Conservation (phyloP, 305 asterid genomes). For the Ajuga reptans region DNA sequence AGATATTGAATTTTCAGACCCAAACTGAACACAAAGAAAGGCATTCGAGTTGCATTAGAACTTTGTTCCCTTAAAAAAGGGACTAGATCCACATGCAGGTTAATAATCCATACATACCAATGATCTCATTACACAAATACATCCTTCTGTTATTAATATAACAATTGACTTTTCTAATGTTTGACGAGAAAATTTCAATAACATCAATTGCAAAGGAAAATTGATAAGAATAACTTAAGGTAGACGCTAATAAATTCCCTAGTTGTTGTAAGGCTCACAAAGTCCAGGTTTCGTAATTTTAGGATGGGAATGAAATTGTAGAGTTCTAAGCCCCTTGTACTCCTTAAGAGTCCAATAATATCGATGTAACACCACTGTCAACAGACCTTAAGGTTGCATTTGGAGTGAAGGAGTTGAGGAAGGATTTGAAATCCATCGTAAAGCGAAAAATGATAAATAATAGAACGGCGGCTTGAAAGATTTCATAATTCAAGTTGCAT, state of each 20-base stretch:
- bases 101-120: not conserved
- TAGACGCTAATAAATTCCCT: not conserved
- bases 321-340: not conserved
- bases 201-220: not conserved
- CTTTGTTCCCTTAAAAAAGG: too few relatives aligned
- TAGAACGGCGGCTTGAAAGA: not conserved
- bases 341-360: too few relatives aligned
- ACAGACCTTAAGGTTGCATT: too few relatives aligned
- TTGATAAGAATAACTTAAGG: not conserved
- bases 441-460: not conserved
- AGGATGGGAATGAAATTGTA: not conserved
- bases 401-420: too few relatives aligned
- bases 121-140: not conserved
- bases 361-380: too few relatives aligned
- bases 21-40: constrained; percentile 42
- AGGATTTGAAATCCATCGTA: too few relatives aligned
- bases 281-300: not conserved
- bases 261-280: not conserved
- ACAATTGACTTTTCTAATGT: not conserved
- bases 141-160: too few relatives aligned
- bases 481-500: not conserved
- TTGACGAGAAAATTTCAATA: not conserved
- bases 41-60: not conserved
- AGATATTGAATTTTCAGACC: constrained; percentile 25
- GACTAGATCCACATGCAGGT: not conserved